phyloP scores from a whole-genome alignment of 1,284 basidiomycete species.

The Sparassis latifolia region DNA sequence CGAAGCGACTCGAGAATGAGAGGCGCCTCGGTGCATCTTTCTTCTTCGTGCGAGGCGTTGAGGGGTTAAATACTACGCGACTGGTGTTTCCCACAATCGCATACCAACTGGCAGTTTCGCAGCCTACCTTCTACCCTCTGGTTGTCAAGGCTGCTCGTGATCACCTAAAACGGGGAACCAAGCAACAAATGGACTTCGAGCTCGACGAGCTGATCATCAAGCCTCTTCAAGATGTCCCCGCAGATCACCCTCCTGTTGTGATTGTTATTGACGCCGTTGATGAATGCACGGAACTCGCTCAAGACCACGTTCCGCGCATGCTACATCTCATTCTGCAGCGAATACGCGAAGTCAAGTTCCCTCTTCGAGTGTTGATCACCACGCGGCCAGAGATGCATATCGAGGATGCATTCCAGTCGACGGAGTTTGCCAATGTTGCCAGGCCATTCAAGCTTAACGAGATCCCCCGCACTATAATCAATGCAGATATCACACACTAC shows the following conservation, averaged over 20 bases:
- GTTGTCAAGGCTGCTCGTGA: conserved; percentile 1
- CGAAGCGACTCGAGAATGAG: no score
- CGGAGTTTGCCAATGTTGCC: no score
- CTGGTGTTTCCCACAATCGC: conserved; percentile 8
- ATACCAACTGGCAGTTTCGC: conserved; percentile 4
- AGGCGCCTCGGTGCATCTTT: no score
- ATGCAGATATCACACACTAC: no score
- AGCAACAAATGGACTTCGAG: conserved; percentile 1
- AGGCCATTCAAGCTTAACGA: no score
- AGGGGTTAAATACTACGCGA: neutral
- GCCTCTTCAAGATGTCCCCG: conserved; percentile 1
- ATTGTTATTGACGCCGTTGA: conserved; percentile 9
- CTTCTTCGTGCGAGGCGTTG: no score
- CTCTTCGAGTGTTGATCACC: no score
- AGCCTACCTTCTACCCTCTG: neutral
- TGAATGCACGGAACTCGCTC: conserved; percentile 5
- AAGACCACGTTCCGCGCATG: conserved; percentile 2
- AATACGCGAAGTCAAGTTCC: no score
- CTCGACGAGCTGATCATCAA: conserved; percentile 4
- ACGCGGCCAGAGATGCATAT: no score
- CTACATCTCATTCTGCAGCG: neutral
- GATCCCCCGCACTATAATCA: no score
- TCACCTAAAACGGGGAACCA: conserved; percentile 3
- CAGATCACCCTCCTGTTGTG: neutral
- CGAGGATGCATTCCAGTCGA: no score